Evolutionary conservation across 345 rosid genomes (phyloP).

Genomic region (Leavenworthia alabamica): DNA sequence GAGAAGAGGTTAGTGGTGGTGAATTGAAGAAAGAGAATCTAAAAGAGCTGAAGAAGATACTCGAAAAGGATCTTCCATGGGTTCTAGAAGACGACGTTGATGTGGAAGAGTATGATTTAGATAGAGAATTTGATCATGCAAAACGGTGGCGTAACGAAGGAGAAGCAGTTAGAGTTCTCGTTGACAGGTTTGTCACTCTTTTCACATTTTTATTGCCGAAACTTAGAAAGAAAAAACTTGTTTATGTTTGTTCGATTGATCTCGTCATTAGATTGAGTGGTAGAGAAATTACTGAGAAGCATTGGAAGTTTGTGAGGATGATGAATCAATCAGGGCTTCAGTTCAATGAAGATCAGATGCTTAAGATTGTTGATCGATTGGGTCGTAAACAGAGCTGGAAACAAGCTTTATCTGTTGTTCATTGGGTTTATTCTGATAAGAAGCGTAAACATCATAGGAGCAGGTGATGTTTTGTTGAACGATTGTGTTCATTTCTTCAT

Average conservation of each 20-base stretch:
- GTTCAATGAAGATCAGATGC: slow-evolving; percentile 77
- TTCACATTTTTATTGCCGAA: background rate
- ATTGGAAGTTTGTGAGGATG: slow-evolving; percentile 87
- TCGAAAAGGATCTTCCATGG: slow-evolving; percentile 74
- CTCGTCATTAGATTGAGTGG: slow-evolving; percentile 51
- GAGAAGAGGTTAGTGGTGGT: slow-evolving; percentile 41
- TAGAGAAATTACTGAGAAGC: slow-evolving; percentile 55
- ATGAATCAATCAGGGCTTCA: slow-evolving; percentile 84
- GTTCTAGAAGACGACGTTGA: slow-evolving; percentile 76
- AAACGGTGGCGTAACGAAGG: slow-evolving; percentile 60
- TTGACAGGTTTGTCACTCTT: slow-evolving; percentile 42
- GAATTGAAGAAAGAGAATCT: slow-evolving; percentile 48
- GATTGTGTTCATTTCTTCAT: background rate
- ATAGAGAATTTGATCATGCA: slow-evolving; percentile 35
- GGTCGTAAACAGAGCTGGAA: slow-evolving; percentile 63
- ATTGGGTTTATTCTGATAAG: slow-evolving; percentile 69
- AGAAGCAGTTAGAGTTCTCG: slow-evolving; percentile 64
- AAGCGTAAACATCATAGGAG: slow-evolving; percentile 48
- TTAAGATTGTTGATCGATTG: slow-evolving; percentile 67
- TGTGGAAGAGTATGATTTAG: slow-evolving; percentile 31
- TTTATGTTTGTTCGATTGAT: background rate
- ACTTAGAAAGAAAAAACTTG: background rate
- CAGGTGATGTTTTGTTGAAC: slow-evolving; percentile 41
- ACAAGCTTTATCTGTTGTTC: slow-evolving; percentile 71
- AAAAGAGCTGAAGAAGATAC: slow-evolving; percentile 57